These are phyloP conservation scores for Dictyostelium intermedium DNA, from an alignment of 78 protist genomes.

Conservation along the genomic window DNA sequence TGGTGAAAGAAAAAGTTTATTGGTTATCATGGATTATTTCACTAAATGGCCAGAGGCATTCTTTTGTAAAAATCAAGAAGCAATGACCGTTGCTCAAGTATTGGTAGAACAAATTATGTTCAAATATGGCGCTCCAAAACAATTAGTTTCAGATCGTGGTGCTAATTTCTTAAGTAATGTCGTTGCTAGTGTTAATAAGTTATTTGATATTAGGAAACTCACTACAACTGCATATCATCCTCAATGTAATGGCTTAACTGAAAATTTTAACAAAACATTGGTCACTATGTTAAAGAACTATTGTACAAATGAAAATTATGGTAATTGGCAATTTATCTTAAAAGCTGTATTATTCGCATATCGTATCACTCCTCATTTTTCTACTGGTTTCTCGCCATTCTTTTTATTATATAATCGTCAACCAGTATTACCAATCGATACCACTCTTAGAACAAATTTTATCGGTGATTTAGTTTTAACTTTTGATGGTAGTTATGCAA, in stretches of 20 bases:
- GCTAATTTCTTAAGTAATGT: neutral
- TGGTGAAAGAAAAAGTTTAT: neutral
- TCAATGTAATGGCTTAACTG: neutral
- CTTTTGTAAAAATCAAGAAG: neutral
- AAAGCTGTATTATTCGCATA: neutral
- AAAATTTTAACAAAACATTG: neutral
- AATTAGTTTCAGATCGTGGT: constrained; percentile 11
- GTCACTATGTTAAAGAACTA: neutral
- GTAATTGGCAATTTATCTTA: neutral
- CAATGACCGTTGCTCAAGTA: neutral
- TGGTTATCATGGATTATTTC: neutral
- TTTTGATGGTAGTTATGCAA: neutral
- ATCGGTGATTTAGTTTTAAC: neutral
- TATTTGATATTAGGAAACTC: neutral
- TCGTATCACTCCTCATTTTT: neutral
- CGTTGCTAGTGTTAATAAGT: neutral
- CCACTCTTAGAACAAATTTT: neutral
- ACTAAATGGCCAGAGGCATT: neutral
- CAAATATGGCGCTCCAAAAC: neutral
- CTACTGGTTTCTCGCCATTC: constrained; percentile 15
- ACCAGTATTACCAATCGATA: neutral
- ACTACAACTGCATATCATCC: constrained; percentile 7
- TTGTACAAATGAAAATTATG: neutral
- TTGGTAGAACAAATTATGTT: neutral
- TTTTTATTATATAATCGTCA: neutral